Conservation (phyloP, 306 rosid genomes). For the Quercus aquifolioides region DNA sequence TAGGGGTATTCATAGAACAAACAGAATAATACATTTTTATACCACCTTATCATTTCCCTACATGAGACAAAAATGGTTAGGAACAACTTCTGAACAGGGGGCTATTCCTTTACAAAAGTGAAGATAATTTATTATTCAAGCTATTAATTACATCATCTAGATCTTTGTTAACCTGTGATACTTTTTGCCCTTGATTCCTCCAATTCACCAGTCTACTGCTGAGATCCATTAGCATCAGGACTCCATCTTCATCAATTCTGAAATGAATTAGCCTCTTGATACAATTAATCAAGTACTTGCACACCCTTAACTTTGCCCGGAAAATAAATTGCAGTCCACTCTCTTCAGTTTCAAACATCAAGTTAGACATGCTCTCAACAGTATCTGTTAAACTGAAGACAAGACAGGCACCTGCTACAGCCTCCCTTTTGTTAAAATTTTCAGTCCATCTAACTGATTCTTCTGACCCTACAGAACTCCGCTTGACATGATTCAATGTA, state of each 20-base stretch:
- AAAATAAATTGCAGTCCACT: constrained; percentile 19
- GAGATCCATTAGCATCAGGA: constrained; percentile 21
- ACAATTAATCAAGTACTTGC: constrained; percentile 31
- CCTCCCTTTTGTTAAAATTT: constrained; percentile 24
- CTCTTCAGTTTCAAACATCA: constrained; percentile 30
- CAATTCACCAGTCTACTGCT: constrained; percentile 29
- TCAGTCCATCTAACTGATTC: constrained; percentile 10
- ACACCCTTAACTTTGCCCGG: constrained; percentile 6
- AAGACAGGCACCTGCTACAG: constrained; percentile 29
- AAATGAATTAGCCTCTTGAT: constrained; percentile 32
- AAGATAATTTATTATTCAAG: constrained; percentile 12
- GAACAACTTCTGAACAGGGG: neutral
- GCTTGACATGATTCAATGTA: constrained; percentile 1
- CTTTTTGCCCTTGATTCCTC: constrained; percentile 34
- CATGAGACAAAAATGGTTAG: neutral
- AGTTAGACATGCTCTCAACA: constrained; percentile 32
- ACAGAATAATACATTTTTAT: neutral
- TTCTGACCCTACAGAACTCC: constrained; percentile 2
- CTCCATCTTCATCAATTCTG: constrained; percentile 16
- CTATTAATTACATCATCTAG: constrained; percentile 19
- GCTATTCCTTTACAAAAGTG: neutral
- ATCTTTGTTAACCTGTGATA: constrained; percentile 17
- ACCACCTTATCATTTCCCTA: neutral
- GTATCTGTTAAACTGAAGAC: constrained; percentile 30
- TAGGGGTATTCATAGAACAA: neutral